Conservation (phyloP, 208 protist species). For the Porcisia hertigi region DNA sequence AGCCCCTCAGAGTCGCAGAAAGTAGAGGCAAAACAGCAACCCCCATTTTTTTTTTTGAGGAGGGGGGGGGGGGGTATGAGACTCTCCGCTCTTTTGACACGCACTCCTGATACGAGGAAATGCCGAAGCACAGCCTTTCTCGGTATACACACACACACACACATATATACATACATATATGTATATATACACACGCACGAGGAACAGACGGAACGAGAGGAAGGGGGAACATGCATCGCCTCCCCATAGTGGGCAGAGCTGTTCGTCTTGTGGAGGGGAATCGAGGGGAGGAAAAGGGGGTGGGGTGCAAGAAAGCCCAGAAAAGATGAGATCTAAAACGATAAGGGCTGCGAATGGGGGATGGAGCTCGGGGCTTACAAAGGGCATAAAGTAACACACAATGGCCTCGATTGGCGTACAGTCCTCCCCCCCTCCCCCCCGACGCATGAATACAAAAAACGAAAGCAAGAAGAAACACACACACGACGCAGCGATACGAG, state of each 20-base stretch:
- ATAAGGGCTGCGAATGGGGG: conserved; percentile 2
- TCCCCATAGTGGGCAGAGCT: too few relatives aligned
- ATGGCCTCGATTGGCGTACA: background rate
- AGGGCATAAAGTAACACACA: background rate
- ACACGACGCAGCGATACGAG: background rate
- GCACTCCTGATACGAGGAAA: background rate
- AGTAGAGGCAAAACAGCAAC: background rate
- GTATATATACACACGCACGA: background rate
- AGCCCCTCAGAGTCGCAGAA: background rate
- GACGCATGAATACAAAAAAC: too few relatives aligned
- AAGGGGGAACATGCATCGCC: too few relatives aligned
- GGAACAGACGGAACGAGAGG: too few relatives aligned
- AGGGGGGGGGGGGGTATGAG: too few relatives aligned
- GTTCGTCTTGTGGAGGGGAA: too few relatives aligned
- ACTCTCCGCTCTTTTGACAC: background rate
- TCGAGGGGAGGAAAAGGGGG: background rate
- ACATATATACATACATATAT: background rate
- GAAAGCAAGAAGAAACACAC: background rate
- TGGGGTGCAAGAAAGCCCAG: background rate
- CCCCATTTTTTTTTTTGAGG: too few relatives aligned
- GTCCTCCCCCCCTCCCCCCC: too few relatives aligned
- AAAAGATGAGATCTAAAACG: background rate
- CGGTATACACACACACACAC: background rate
- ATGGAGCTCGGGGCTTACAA: background rate
- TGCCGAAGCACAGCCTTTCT: too few relatives aligned